phyloP scores from a whole-genome alignment of 768 basidiomycete species.

The Russula sp. region DNA sequence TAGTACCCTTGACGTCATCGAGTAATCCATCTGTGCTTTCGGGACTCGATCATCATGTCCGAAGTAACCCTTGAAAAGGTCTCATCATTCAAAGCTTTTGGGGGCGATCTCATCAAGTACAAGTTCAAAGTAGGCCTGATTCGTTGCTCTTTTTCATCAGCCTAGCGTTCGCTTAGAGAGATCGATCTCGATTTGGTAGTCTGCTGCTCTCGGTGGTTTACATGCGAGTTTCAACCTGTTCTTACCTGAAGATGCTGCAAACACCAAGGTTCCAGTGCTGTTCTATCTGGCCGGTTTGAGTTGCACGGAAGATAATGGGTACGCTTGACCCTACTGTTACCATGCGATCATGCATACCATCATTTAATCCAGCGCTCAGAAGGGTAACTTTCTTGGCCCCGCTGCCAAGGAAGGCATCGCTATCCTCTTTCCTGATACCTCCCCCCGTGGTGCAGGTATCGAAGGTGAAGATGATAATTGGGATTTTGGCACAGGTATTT shows the following conservation, averaged over 20 bases:
- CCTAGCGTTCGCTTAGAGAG: conserved; percentile 2
- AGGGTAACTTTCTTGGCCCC: conserved; percentile 85
- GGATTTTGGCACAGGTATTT: conserved; percentile 82
- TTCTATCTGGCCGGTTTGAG: conserved; percentile 86
- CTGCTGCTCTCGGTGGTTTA: conserved; percentile 60
- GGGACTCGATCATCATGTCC: conserved; percentile 7
- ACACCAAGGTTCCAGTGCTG: conserved; percentile 56
- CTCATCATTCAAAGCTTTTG: conserved; percentile 73
- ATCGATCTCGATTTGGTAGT: conserved; percentile 40
- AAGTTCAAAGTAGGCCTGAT: conserved; percentile 62
- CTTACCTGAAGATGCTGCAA: conserved; percentile 56
- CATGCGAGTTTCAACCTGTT: conserved; percentile 84
- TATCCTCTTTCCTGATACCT: conserved; percentile 92
- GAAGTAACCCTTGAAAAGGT: conserved; percentile 52
- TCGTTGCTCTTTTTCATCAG: conserved; percentile 20
- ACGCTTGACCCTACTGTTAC: conserved; percentile 23
- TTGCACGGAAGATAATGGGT: conserved; percentile 94
- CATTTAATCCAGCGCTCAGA: conserved; percentile 65
- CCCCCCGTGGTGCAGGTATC: conserved; percentile 85
- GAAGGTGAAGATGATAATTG: conserved; percentile 76
- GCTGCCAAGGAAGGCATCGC: conserved; percentile 86
- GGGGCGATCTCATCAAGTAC: conserved; percentile 66
- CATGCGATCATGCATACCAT: not conserved
- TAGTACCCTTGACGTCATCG: conserved; percentile 8
- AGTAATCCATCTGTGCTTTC: not conserved